Evolutionary conservation across 176 grass and related monocot species (phyloP).

Genomic region (Themeda triandra): DNA sequence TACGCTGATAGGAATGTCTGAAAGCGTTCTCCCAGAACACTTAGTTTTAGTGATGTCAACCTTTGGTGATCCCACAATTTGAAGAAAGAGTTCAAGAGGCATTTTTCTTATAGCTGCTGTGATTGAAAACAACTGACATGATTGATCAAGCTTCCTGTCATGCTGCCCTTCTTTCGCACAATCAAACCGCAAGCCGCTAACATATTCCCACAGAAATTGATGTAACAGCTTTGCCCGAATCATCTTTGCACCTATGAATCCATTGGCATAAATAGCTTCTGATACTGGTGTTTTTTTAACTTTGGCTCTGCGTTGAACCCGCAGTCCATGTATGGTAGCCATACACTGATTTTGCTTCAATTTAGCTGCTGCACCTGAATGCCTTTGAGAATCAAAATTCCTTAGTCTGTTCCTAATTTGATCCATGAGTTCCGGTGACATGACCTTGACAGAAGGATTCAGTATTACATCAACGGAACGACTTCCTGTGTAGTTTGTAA

Average conservation of each 20-base stretch:
- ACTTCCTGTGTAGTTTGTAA: conserved; percentile 64
- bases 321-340: conserved; percentile 30
- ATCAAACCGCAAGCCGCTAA: conserved; percentile 51
- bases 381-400: conserved; percentile 68
- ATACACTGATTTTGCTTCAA: conserved; percentile 49
- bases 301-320: conserved; percentile 36
- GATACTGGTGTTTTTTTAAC: conserved; percentile 53
- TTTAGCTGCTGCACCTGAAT: conserved; percentile 55
- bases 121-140: conserved; percentile 65
- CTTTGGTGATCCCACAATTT: conserved; percentile 87
- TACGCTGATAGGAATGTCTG: conserved; percentile 52
- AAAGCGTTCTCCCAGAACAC: conserved; percentile 64
- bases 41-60: conserved; percentile 64
- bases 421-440: conserved; percentile 68
- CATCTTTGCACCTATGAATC: conserved; percentile 83
- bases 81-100: conserved; percentile 83
- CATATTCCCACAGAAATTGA: conserved; percentile 77
- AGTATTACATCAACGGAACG: conserved; percentile 74
- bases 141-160: conserved; percentile 38
- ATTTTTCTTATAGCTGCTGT: conserved; percentile 67
- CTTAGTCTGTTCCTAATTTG: conserved; percentile 67
- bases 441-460: conserved; percentile 61
- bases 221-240: conserved; percentile 77
- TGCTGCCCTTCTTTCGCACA: conserved; percentile 37
- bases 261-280: conserved; percentile 78